A percentile compares a stretch with the other conserved stretches of the same genome.
These are phyloP conservation scores for Paraphoma sp. DNA, from an alignment of 2,329 filamentous ascomycete genomes.

Conservation along the genomic window DNA sequence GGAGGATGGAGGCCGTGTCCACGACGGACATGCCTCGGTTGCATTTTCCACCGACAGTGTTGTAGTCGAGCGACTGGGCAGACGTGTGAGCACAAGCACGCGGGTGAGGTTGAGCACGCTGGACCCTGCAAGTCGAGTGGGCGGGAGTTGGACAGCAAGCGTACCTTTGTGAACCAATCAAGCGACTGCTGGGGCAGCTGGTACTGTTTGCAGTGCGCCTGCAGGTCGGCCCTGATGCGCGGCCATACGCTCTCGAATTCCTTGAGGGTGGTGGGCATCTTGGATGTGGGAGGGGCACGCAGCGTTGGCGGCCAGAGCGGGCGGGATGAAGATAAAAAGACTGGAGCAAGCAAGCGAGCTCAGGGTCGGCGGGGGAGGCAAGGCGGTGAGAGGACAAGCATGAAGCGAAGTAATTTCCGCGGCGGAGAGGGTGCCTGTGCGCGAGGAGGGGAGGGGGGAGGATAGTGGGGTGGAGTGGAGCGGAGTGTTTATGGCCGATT, in stretches of 20 bases:
- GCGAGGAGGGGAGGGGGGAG: not conserved
- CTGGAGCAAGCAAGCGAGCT: no score
- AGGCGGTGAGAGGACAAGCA: constrained; percentile 16
- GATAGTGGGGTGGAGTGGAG: no score
- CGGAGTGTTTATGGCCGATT: no score
- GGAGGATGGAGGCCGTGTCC: constrained; percentile 84
- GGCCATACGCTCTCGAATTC: constrained; percentile 93
- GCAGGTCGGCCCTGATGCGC: constrained; percentile 80
- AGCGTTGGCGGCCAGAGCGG: not conserved
- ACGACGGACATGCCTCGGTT: constrained; percentile 98
- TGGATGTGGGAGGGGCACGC: constrained; percentile 1
- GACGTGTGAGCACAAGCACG: constrained; percentile 19
- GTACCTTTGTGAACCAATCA: constrained; percentile 85
- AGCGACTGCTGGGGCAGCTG: constrained; percentile 81
- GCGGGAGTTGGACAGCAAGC: no score
- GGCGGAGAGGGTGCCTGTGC: constrained; percentile 12
- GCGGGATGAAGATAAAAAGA: constrained; percentile 5
- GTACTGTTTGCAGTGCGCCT: constrained; percentile 79
- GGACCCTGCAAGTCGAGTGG: not conserved
- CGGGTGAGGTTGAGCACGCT: not conserved
- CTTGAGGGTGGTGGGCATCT: constrained; percentile 76
- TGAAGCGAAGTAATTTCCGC: constrained; percentile 25
- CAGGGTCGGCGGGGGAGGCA: constrained; percentile 5
- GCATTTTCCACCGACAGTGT: constrained; percentile 93
- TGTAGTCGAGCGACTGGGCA: constrained; percentile 77